Evolutionary conservation across 129 eudicot species (phyloP).

Genomic region (Silybum marianum): DNA sequence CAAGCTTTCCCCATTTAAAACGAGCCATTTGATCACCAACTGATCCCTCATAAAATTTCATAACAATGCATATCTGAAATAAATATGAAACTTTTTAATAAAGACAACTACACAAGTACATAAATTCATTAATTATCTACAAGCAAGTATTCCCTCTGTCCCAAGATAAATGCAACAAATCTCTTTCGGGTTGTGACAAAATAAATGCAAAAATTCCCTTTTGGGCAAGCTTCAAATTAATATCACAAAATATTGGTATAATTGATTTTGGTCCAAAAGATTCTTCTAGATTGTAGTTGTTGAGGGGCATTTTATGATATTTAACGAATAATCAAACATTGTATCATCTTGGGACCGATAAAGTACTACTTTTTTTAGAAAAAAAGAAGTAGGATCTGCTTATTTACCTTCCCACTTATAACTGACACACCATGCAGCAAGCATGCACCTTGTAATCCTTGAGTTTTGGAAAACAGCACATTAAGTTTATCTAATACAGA

Average conservation of each 20-base stretch:
- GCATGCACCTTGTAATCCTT: conserved; percentile 63
- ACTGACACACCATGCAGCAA: conserved; percentile 71
- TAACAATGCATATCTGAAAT: conserved; percentile 74
- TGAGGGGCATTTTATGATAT: neutral
- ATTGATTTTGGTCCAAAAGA: conserved; percentile 3
- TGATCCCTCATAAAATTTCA: conserved; percentile 95
- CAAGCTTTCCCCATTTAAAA: conserved; percentile 68
- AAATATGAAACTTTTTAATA: conserved; percentile 7
- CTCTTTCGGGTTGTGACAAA: neutral
- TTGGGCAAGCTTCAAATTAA: neutral
- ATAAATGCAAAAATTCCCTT: neutral
- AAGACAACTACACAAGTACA: conserved; percentile 14
- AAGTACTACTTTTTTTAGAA: neutral
- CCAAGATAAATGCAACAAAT: too few relatives aligned
- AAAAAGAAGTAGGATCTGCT: conserved; percentile 8
- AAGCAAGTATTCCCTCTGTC: neutral
- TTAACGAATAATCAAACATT: conserved; percentile 6
- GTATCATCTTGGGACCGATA: neutral
- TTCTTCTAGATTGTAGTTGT: neutral
- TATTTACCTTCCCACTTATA: conserved; percentile 68
- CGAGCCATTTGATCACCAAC: conserved; percentile 81
- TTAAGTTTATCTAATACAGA: conserved; percentile 58
- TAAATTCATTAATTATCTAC: conserved; percentile 5
- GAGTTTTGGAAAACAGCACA: conserved; percentile 51
- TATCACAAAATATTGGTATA: conserved; percentile 3